These are phyloP conservation scores for Aspergillus nomiae DNA, from an alignment of 2,329 filamentous ascomycete species.

Conservation along the genomic window DNA sequence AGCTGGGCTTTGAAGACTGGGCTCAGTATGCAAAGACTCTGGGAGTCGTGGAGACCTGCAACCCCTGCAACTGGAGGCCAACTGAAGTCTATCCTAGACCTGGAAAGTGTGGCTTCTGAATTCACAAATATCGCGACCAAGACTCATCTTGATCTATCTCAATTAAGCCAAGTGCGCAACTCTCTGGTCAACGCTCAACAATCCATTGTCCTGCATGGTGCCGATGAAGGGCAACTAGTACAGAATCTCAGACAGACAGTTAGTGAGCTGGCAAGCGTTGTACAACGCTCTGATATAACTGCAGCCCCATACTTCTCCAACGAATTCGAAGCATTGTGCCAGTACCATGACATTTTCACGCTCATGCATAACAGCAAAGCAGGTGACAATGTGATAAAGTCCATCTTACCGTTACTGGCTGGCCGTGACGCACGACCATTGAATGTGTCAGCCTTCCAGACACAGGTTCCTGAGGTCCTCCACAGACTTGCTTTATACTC, in stretches of 20 bases:
- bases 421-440: constrained; percentile 38
- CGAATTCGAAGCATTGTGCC: constrained; percentile 52
- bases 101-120: constrained; percentile 38
- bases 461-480: constrained; percentile 36
- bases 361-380: constrained; percentile 14
- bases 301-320: constrained; percentile 46
- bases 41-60: constrained; percentile 69
- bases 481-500: constrained; percentile 40
- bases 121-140: constrained; percentile 41
- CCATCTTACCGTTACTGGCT: constrained; percentile 40
- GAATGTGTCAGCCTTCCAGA: constrained; percentile 36
- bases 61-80: constrained; percentile 45
- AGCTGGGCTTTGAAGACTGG: constrained; percentile 75
- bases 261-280: constrained; percentile 34
- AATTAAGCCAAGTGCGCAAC: constrained; percentile 38
- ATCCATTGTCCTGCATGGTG: constrained; percentile 38
- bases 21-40: constrained; percentile 76
- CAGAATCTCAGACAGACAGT: constrained; percentile 43
- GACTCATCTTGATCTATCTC: constrained; percentile 37
- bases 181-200: constrained; percentile 43
- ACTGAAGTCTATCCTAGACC: constrained; percentile 35
- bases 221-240: constrained; percentile 38
- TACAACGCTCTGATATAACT: constrained; percentile 30
- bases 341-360: constrained; percentile 44
- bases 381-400: constrained; percentile 25